Evolutionary conservation across 2,329 filamentous ascomycete species (phyloP).

Genomic region (Diaporthe destruens): DNA sequence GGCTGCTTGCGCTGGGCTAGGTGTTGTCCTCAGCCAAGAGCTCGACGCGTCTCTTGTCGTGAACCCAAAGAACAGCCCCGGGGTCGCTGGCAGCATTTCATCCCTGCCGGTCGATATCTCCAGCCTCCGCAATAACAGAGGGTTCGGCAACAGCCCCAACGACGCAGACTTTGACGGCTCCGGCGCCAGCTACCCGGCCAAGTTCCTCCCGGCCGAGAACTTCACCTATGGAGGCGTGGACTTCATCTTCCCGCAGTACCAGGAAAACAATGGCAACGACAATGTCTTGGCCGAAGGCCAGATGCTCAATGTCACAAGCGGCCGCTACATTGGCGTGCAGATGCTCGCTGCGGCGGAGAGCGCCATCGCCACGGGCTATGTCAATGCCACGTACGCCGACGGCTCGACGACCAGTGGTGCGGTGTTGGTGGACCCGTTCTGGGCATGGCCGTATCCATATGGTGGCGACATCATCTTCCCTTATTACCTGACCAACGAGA

Average conservation of each 20-base stretch:
- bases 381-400: slow-evolving; percentile 42
- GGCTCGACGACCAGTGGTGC: slow-evolving; percentile 33
- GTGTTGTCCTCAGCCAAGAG: not conserved
- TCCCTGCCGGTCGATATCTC: slow-evolving; percentile 40
- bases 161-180: slow-evolving; percentile 44
- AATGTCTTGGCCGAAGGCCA: slow-evolving; percentile 44
- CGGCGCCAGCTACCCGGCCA: slow-evolving; percentile 42
- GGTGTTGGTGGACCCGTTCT: slow-evolving; percentile 42
- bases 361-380: slow-evolving; percentile 41
- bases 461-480: slow-evolving; percentile 44
- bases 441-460: slow-evolving; percentile 43
- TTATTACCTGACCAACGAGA: slow-evolving; percentile 42
- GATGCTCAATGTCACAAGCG: slow-evolving; percentile 37
- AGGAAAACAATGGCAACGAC: slow-evolving; percentile 38
- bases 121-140: slow-evolving; percentile 42
- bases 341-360: slow-evolving; percentile 43
- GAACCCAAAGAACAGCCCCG: slow-evolving; percentile 40
- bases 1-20: slow-evolving; percentile 4
- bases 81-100: slow-evolving; percentile 26
- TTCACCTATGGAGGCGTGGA: slow-evolving; percentile 43
- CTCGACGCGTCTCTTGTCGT: slow-evolving; percentile 33
- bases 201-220: slow-evolving; percentile 40
- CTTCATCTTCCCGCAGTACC: slow-evolving; percentile 42
- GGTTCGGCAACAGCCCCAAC: slow-evolving; percentile 39
- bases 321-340: slow-evolving; percentile 42